Evolutionary conservation across 2,329 filamentous ascomycete species (phyloP).

Genomic region (Sarocladium oryzae): DNA sequence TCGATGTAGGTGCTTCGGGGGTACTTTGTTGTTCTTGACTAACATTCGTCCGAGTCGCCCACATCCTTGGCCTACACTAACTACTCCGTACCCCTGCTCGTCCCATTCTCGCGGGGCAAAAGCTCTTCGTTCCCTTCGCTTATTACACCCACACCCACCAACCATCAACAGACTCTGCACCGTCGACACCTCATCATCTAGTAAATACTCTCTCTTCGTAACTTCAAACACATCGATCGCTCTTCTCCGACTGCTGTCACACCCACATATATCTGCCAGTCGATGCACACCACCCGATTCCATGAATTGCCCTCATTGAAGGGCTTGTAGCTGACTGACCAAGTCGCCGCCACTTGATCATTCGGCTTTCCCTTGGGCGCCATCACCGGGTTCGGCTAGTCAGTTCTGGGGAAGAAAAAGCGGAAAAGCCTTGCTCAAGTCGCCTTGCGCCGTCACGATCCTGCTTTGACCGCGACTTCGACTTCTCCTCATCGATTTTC

Average conservation of each 20-base stretch:
- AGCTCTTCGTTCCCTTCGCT: neutral
- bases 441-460: neutral
- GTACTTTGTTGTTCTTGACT: no score
- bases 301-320: no score
- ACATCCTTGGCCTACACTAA: neutral
- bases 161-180: neutral
- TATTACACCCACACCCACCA: neutral
- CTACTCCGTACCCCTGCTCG: neutral
- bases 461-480: slow-evolving; percentile 1
- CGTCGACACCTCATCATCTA: neutral
- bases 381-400: slow-evolving; percentile 5
- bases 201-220: no score
- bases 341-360: neutral
- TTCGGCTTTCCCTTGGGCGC: neutral
- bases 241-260: no score
- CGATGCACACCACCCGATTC: no score
- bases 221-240: no score
- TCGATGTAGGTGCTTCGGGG: no score
- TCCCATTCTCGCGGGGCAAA: slow-evolving; percentile 7
- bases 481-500: neutral
- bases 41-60: no score
- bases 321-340: no score
- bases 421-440: neutral
- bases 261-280: no score
- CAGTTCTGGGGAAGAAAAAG: slow-evolving; percentile 1